A percentile compares a stretch with the other conserved stretches of the same genome.
These are phyloP conservation scores for Domatiomyces globalis DNA, from an alignment of 2,329 filamentous ascomycete species.

Conservation along the genomic window DNA sequence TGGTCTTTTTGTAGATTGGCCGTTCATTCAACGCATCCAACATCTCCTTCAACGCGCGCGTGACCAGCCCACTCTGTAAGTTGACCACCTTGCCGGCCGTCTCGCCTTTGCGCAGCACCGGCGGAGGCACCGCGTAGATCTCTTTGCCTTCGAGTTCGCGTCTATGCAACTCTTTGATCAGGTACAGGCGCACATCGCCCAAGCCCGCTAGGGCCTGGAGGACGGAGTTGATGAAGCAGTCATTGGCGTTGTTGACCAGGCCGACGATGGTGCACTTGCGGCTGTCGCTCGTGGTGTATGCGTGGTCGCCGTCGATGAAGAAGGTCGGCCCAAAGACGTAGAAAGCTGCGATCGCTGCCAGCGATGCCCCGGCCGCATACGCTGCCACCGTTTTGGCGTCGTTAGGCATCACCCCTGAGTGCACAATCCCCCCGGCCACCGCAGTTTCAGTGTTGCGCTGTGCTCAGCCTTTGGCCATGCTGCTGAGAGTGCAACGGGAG, in stretches of 20 bases:
- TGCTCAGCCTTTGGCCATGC: not conserved
- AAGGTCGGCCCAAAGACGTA: slow-evolving; percentile 98
- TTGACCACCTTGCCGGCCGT: slow-evolving; percentile 38
- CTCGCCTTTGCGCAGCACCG: slow-evolving; percentile 25
- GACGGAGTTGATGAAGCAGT: slow-evolving; percentile 93
- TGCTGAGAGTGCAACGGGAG: not conserved
- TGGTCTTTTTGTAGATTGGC: slow-evolving; percentile 85
- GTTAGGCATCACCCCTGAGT: slow-evolving; percentile 50
- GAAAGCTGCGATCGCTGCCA: slow-evolving; percentile 85
- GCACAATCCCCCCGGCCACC: not conserved
- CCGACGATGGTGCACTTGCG: slow-evolving; percentile 83
- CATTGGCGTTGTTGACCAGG: slow-evolving; percentile 80
- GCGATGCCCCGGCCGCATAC: slow-evolving; percentile 88
- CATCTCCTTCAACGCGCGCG: slow-evolving; percentile 78
- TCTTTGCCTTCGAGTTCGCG: slow-evolving; percentile 63
- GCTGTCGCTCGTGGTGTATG: slow-evolving; percentile 36
- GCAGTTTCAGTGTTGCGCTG: not conserved
- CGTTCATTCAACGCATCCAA: slow-evolving; percentile 85
- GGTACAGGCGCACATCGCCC: slow-evolving; percentile 73
- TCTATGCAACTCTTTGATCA: slow-evolving; percentile 82
- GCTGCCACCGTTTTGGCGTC: slow-evolving; percentile 71
- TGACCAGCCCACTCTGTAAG: slow-evolving; percentile 70
- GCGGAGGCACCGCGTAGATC: slow-evolving; percentile 51
- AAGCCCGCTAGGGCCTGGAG: slow-evolving; percentile 85
- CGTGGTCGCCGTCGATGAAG: slow-evolving; percentile 71